Evolutionary conservation across 2,329 filamentous ascomycete species (phyloP), one percentile per base, ranked within the genome.

Genomic region (Beauveria brongniartii): DNA sequence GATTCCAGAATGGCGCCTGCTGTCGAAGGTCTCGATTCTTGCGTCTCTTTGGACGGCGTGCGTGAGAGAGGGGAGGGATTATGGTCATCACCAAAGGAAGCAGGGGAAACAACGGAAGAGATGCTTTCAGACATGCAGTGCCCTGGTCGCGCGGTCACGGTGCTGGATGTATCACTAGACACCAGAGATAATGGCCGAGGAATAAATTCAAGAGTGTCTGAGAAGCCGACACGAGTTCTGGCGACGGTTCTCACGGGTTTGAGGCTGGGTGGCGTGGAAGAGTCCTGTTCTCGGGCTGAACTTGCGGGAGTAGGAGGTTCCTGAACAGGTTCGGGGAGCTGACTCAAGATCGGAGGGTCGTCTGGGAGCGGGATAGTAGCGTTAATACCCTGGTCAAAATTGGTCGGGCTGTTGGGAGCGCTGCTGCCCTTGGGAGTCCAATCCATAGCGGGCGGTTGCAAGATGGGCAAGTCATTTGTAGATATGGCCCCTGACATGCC

Each of bases 91-190:
- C 66, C 66, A 61, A 74, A 72, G 7, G 74, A 74, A 37, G 79
- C 80, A 14, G 80, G 81, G 12, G 89, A 90, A 5, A 90, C 78
- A 47, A 93, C 79, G 0, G 90, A 95, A 5, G 89, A 92, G 52
- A 94, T 85, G 72, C 90, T 95, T 61, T 88, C 89, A 28, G 89
- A 89, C 40, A 90, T 80, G 1, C 87, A 90, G 71, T 93, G 90
- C 5, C 85, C 84, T 3, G 82, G 82, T 28, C 85, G 82, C 20
- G 87, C 81, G 0, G 90, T 91, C 59, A 85, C 77, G 3, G 89
- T 94, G 69, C 87, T 92, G 51, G 91, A 88, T 0, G 90, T 91
- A 70, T 94, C 91, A 22, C 87, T 92, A 1, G 91, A 96, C 16
- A 95, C 86, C 22, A 92, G 79, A 2, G 92, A 96, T 20, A 95